Conservation (phyloP, 2,329 filamentous ascomycete species). For the Samsoniella hepiali region DNA sequence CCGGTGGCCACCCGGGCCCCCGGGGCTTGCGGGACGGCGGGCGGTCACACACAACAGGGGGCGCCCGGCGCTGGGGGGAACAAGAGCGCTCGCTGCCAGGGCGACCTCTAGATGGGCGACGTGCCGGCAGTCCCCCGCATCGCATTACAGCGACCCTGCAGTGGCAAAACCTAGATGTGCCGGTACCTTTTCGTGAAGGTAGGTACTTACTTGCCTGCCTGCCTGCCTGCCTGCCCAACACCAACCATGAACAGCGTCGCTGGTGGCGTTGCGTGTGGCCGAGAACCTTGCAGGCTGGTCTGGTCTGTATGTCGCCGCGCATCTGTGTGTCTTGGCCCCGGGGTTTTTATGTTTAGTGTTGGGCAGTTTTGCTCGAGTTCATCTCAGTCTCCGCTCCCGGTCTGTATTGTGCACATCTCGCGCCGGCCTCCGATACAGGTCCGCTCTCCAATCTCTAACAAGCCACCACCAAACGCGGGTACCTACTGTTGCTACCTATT, state of each 20-base stretch:
- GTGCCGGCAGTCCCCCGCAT: background rate
- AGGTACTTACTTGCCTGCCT: too few species aligned
- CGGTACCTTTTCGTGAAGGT: too few species aligned
- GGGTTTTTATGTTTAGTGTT: background rate
- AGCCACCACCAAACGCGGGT: too few species aligned
- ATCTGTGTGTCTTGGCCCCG: background rate
- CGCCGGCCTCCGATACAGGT: too few species aligned
- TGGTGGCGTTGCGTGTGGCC: too few species aligned
- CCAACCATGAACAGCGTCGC: too few species aligned
- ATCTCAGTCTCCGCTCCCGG: background rate
- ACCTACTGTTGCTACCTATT: too few species aligned
- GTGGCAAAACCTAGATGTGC: too few species aligned
- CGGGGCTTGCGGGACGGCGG: background rate
- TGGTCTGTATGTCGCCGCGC: background rate
- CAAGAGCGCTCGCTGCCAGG: background rate
- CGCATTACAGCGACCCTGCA: too few species aligned
- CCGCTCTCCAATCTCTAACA: too few species aligned
- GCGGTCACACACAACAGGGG: background rate
- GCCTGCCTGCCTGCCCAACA: too few species aligned
- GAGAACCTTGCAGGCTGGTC: background rate
- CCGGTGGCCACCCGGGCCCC: background rate
- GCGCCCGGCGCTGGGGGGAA: background rate
- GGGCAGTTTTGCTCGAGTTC: background rate
- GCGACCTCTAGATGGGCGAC: too few species aligned
- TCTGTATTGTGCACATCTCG: background rate